Percentiles rank a stretch among this genome's conserved stretches.
These are phyloP conservation scores for Pseudogymnoascus verrucosus DNA, from an alignment of 2,329 filamentous ascomycete species.

Conservation along the genomic window DNA sequence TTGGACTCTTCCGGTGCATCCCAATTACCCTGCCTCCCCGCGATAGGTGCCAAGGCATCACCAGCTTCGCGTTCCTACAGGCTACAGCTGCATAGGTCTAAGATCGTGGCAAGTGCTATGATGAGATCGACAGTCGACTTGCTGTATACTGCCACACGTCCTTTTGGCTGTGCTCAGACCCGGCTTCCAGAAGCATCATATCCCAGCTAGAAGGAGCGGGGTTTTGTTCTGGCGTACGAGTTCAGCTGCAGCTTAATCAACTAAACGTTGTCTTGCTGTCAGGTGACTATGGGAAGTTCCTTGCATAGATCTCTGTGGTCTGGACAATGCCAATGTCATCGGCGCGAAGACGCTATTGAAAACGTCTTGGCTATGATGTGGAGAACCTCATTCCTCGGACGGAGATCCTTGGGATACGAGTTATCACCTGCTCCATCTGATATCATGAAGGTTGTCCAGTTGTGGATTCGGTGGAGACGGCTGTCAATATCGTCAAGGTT, in stretches of 20 bases:
- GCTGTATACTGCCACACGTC: not conserved
- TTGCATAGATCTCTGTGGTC: not conserved
- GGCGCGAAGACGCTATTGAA: not conserved
- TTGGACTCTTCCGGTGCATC: slow-evolving; percentile 3
- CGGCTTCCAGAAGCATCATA: not conserved
- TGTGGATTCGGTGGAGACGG: not conserved
- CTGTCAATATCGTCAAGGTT: slow-evolving; percentile 1
- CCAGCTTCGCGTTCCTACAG: slow-evolving; percentile 2
- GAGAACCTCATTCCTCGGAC: not conserved
- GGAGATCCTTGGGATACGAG: slow-evolving; percentile 1
- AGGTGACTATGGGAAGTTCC: not conserved
- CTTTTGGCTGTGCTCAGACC: not conserved
- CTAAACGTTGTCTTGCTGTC: not conserved
- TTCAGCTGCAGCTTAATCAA: not conserved
- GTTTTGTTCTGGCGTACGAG: not conserved
- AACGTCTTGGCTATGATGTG: not conserved
- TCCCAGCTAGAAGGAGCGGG: slow-evolving; percentile 1
- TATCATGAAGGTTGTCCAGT: not conserved
- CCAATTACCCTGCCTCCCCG: not conserved
- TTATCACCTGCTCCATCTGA: slow-evolving; percentile 4
- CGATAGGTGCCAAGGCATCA: not conserved
- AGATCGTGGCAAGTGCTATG: not conserved
- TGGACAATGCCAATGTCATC: not conserved
- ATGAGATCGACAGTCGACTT: not conserved
- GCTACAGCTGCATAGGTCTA: not conserved